Conservation (phyloP, 164 flowering plant species). For the Litsea cubeba region DNA sequence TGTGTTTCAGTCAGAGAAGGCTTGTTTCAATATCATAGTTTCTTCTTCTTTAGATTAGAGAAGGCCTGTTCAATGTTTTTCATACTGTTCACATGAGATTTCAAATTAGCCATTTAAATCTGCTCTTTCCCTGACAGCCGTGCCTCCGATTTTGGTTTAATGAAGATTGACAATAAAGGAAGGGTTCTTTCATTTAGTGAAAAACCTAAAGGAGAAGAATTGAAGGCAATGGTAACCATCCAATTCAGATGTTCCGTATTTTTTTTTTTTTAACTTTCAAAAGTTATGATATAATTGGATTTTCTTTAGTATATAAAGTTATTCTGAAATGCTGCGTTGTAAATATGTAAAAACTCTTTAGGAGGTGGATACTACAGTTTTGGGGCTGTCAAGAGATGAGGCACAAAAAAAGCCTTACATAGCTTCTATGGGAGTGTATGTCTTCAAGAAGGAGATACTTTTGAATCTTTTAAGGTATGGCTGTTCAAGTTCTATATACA, state of each 20-base stretch:
- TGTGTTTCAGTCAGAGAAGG: too few relatives aligned
- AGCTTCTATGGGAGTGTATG: slow-evolving; percentile 94
- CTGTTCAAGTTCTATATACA: background rate
- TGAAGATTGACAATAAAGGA: slow-evolving; percentile 73
- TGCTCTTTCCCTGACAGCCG: slow-evolving; percentile 44
- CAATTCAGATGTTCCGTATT: background rate
- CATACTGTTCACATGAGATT: too few relatives aligned
- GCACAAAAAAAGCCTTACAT: slow-evolving; percentile 62
- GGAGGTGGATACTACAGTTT: slow-evolving; percentile 74
- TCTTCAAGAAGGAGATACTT: slow-evolving; percentile 70
- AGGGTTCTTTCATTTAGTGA: slow-evolving; percentile 60
- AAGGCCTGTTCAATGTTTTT: too few relatives aligned
- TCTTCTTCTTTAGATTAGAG: too few relatives aligned
- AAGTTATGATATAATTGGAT: background rate
- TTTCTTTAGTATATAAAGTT: background rate
- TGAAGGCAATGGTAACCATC: slow-evolving; percentile 64
- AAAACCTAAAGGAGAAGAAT: slow-evolving; percentile 68
- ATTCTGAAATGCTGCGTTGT: background rate
- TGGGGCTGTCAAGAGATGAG: slow-evolving; percentile 57
- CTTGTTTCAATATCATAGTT: too few relatives aligned
- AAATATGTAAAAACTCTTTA: too few relatives aligned
- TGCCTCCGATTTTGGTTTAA: slow-evolving; percentile 80
- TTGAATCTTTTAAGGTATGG: slow-evolving; percentile 48
- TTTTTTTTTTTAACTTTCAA: background rate
- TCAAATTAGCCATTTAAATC: background rate